Conservation (phyloP, 2,329 filamentous ascomycete genomes). For the Microsporum ferrugineum region DNA sequence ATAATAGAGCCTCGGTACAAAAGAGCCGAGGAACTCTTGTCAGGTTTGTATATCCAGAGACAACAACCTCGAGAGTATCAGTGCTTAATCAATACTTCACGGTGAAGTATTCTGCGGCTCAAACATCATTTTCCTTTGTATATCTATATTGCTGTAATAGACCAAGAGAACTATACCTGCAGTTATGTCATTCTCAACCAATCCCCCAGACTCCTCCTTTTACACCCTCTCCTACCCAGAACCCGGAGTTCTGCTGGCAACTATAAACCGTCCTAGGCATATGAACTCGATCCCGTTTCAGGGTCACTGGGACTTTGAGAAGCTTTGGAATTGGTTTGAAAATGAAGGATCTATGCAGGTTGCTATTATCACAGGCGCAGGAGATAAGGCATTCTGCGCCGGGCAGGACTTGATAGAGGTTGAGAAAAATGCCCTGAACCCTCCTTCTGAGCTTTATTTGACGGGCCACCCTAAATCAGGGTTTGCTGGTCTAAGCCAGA, state of each 20-base stretch:
- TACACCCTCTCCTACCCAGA: slow-evolving; percentile 31
- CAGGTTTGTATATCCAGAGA: no score
- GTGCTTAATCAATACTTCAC: neutral
- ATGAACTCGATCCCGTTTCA: slow-evolving; percentile 32
- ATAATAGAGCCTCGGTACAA: neutral
- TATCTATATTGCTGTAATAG: neutral
- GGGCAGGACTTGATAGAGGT: slow-evolving; percentile 37
- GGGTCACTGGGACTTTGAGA: slow-evolving; percentile 31
- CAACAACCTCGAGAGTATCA: neutral
- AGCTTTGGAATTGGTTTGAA: slow-evolving; percentile 34
- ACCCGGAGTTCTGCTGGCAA: slow-evolving; percentile 33
- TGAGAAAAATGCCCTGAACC: slow-evolving; percentile 20
- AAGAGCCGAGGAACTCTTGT: neutral
- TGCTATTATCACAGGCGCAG: slow-evolving; percentile 33
- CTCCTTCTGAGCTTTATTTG: slow-evolving; percentile 16
- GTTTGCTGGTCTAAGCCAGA: slow-evolving; percentile 45
- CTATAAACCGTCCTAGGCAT: slow-evolving; percentile 30
- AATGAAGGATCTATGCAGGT: slow-evolving; percentile 31
- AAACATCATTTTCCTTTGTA: neutral
- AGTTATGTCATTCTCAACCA: slow-evolving; percentile 10
- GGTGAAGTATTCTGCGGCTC: neutral
- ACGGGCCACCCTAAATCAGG: slow-evolving; percentile 37
- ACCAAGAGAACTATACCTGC: neutral
- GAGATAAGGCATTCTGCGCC: slow-evolving; percentile 36
- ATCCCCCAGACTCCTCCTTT: slow-evolving; percentile 11